A percentile compares a stretch with the other conserved stretches of the same genome.
These are phyloP conservation scores for Ammopiptanthus mongolicus DNA, from an alignment of 306 rosid genomes.

Conservation along the genomic window DNA sequence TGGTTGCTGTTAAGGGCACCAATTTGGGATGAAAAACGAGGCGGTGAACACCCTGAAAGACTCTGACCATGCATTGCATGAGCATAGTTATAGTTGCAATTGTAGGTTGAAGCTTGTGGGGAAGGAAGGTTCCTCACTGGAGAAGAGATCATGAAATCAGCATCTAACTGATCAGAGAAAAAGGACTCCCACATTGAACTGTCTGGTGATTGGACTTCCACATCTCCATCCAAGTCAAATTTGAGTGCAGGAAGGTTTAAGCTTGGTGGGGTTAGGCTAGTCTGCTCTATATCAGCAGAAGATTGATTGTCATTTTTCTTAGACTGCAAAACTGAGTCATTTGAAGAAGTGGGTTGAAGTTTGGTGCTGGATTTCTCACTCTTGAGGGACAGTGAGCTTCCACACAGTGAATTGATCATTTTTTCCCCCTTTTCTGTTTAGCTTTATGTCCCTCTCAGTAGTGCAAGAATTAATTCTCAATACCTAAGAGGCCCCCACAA, in stretches of 20 bases:
- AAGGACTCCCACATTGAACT: slow-evolving; percentile 78
- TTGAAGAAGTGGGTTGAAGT: slow-evolving; percentile 41
- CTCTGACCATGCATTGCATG: slow-evolving; percentile 55
- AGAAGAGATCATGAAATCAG: slow-evolving; percentile 83
- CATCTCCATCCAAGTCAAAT: slow-evolving; percentile 62
- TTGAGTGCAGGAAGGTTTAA: slow-evolving; percentile 59
- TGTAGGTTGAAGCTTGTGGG: slow-evolving; percentile 40
- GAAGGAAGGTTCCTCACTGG: slow-evolving; percentile 68
- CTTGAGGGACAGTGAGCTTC: slow-evolving; percentile 58
- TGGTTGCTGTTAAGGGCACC: slow-evolving; percentile 47
- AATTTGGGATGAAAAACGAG: slow-evolving; percentile 44
- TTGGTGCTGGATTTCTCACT: slow-evolving; percentile 52
- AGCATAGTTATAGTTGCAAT: slow-evolving; percentile 43
- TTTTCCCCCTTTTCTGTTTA: too few relatives aligned
- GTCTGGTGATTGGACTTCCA: slow-evolving; percentile 79
- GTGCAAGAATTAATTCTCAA: not conserved
- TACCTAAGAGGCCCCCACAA: slow-evolving; percentile 14
- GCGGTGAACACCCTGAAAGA: slow-evolving; percentile 63
- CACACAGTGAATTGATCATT: slow-evolving; percentile 76
- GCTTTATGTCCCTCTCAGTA: not conserved
- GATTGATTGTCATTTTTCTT: slow-evolving; percentile 29
- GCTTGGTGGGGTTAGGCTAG: slow-evolving; percentile 56
- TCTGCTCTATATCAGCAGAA: slow-evolving; percentile 44
- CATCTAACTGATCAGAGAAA: slow-evolving; percentile 67
- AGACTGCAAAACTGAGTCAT: slow-evolving; percentile 39